phyloP scores from a whole-genome alignment of 2,329 filamentous ascomycete species.

The Aspergillus eucalypticola region DNA sequence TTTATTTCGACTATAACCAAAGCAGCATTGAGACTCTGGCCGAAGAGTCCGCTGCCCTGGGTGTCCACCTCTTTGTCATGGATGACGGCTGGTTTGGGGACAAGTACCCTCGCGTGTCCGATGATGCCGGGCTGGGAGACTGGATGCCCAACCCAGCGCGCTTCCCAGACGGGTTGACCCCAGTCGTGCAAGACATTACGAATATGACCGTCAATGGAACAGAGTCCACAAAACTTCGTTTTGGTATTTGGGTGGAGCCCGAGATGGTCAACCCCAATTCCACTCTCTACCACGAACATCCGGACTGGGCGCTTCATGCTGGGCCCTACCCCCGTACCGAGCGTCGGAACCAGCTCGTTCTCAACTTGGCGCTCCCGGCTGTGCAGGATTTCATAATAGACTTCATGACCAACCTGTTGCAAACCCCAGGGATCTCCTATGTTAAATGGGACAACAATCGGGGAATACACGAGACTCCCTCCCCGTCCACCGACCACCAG shows the following conservation, averaged over 20 bases:
- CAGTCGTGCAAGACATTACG: slow-evolving; percentile 55
- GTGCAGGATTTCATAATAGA: slow-evolving; percentile 65
- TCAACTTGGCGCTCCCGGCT: slow-evolving; percentile 61
- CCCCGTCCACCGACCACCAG: slow-evolving; percentile 55
- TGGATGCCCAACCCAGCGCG: slow-evolving; percentile 61
- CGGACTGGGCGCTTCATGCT: slow-evolving; percentile 64
- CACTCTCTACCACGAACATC: slow-evolving; percentile 60
- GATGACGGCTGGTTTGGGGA: slow-evolving; percentile 69
- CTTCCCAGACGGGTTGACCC: slow-evolving; percentile 59
- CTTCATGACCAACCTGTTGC: slow-evolving; percentile 56
- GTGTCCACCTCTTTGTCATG: slow-evolving; percentile 64
- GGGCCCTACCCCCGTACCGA: slow-evolving; percentile 59
- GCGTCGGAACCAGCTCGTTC: slow-evolving; percentile 60
- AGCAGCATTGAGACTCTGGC: slow-evolving; percentile 58
- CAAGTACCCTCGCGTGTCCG: slow-evolving; percentile 61
- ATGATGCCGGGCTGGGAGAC: slow-evolving; percentile 62
- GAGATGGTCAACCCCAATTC: slow-evolving; percentile 69
- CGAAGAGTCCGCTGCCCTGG: slow-evolving; percentile 58
- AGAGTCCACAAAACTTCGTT: slow-evolving; percentile 51
- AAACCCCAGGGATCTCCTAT: slow-evolving; percentile 57
- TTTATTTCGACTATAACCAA: slow-evolving; percentile 61
- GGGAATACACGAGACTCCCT: slow-evolving; percentile 61
- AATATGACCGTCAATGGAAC: slow-evolving; percentile 52
- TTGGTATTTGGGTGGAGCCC: slow-evolving; percentile 68
- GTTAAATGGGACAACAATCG: slow-evolving; percentile 71